Base-by-base conservation (phyloP, 2,329 filamentous ascomycete genomes). In the Colletotrichum sojae region DNA sequence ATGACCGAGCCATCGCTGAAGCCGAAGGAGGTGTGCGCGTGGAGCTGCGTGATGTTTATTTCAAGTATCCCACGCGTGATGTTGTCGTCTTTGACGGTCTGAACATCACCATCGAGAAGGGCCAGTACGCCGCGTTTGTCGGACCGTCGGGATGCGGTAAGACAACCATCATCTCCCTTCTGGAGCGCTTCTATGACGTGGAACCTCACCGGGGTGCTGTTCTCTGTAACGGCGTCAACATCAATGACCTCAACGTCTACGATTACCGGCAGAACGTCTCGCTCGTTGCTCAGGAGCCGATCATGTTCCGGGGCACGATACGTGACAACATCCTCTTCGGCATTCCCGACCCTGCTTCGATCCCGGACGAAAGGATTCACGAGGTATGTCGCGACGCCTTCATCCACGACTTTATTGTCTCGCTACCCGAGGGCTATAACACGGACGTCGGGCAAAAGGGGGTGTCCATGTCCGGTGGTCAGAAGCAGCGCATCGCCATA, bases 401-500 rank as follows among this genome's bases (percentile, higher is more conserved):
- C 1, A 86, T 91, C 61, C 83, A 90, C 65, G 87, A 90, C 1
- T 88, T 88, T 72, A 82, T 88, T 51, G 73, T 74, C 12, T 86
- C 81, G 0, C 78, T 88, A 0, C 85, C 86, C 0, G 82, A 87
- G 56, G 85, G 84, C 0, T 83, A 84, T 13, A 83, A 86, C 0
- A 81, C 81, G 40, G 80, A 81, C 20, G 84, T 85, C 2, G 78
- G 81, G 0, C 89, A 90, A 15, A 87, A 90, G 55, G 89, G 90
- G 12, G 88, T 89, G 0, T 80, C 83, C 3, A 80, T 89, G 9
- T 86, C 83, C 0, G 87, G 88, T 0, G 88, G 87, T 0, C 88
- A 90, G 72, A 82, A 84, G 27, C 88, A 90, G 73, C 83, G 87
- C 0, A 78, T 89, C 3, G 86, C 85, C 0, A 86, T 89, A 45